A percentile compares a stretch with the other conserved stretches of the same genome.
Evolutionary conservation across 2,329 filamentous ascomycete species (phyloP).

Genomic region (Penicillium sp.): DNA sequence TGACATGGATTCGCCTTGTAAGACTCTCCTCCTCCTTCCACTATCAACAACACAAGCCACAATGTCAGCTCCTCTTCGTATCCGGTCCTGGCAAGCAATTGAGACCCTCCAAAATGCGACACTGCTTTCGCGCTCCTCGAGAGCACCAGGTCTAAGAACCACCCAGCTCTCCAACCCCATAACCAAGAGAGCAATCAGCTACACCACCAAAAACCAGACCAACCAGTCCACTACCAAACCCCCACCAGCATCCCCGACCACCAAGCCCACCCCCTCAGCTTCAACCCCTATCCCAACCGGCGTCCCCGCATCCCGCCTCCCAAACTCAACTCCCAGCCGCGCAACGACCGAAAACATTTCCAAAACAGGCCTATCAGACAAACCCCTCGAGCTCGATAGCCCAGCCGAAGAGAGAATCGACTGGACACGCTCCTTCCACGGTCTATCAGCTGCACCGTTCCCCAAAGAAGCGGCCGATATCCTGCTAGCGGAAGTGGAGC

Average conservation of each 20-base stretch:
- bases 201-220: conserved; percentile 14
- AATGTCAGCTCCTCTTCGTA: conserved; percentile 25
- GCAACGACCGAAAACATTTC: conserved; percentile 38
- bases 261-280: conserved; percentile 11
- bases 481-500: conserved; percentile 64
- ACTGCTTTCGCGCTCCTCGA: conserved; percentile 12
- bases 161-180: conserved; percentile 8
- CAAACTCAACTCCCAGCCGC: conserved; percentile 27
- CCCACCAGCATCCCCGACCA: conserved; percentile 7
- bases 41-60: conserved; percentile 7
- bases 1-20: background rate
- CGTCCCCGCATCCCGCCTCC: conserved; percentile 17
- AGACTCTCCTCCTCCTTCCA: conserved; percentile 12
- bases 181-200: conserved; percentile 16
- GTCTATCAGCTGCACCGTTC: conserved; percentile 70
- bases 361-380: conserved; percentile 39
- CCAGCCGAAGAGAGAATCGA: conserved; percentile 56
- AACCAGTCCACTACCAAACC: conserved; percentile 12
- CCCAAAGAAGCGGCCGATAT: conserved; percentile 65
- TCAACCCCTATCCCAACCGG: conserved; percentile 3
- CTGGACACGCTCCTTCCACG: conserved; percentile 83
- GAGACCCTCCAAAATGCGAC: conserved; percentile 17
- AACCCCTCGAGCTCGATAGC: conserved; percentile 32
- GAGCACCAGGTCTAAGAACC: background rate
- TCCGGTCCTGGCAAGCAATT: conserved; percentile 20